A percentile compares a stretch with the other conserved stretches of the same genome.
phyloP scores from a whole-genome alignment of 257 asterid species.

The Nicotiana knightiana region DNA sequence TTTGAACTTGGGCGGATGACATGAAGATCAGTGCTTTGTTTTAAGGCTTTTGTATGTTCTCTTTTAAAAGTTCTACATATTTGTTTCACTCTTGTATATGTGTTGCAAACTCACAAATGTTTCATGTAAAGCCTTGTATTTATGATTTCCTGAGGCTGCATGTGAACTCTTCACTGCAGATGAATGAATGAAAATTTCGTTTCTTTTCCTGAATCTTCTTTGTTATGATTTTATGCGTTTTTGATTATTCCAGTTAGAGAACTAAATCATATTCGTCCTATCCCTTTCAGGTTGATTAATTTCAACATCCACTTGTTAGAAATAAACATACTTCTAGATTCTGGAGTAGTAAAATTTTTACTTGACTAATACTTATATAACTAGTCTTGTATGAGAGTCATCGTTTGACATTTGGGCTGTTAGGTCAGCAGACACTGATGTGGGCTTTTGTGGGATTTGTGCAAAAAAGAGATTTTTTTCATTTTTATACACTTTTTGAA shows the following conservation, averaged over 20 bases:
- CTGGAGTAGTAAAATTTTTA: neutral
- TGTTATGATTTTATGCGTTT: neutral
- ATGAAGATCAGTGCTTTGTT: neutral
- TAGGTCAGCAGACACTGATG: too few species aligned
- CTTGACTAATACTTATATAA: too few species aligned
- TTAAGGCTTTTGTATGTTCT: neutral
- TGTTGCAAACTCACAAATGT: neutral
- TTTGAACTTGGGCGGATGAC: neutral
- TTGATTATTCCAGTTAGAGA: neutral
- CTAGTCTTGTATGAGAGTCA: too few species aligned
- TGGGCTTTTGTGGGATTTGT: too few species aligned
- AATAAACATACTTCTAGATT: neutral
- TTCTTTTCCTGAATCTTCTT: neutral
- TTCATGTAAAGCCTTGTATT: neutral
- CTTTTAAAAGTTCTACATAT: constrained; percentile 1
- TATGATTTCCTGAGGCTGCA: neutral
- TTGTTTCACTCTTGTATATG: neutral
- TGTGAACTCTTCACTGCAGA: neutral
- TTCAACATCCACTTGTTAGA: neutral
- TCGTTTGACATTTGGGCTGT: too few species aligned
- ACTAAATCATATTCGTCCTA: neutral
- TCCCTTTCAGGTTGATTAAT: too few species aligned
- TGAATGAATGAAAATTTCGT: neutral
- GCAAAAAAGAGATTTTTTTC: too few species aligned
- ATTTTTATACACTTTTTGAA: too few species aligned